phyloP scores from a whole-genome alignment of 1,284 basidiomycete genomes.

The Serendipita sp. region DNA sequence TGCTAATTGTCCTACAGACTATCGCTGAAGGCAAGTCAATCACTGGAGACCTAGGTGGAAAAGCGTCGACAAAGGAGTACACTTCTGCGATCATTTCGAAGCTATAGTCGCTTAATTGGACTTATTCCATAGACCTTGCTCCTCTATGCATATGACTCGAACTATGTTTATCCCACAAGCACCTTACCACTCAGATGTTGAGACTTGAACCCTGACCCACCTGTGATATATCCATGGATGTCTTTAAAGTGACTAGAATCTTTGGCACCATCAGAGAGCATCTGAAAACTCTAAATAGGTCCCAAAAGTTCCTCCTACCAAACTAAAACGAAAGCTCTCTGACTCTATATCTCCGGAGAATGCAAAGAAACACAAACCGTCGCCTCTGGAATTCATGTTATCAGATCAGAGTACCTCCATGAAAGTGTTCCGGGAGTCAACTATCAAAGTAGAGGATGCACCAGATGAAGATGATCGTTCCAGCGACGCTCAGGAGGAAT shows the following conservation, averaged over 20 bases:
- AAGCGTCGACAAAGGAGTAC: constrained; percentile 76
- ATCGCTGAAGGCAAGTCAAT: constrained; percentile 90
- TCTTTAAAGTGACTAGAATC: background rate
- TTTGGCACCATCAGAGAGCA: background rate
- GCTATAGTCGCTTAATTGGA: constrained; percentile 24
- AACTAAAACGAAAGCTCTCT: background rate
- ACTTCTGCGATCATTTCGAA: constrained; percentile 75
- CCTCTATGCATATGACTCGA: background rate
- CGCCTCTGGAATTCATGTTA: background rate
- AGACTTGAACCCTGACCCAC: too few relatives aligned
- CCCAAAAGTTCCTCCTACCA: background rate
- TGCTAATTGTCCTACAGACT: constrained; percentile 38
- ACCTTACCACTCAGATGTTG: background rate
- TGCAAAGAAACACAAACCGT: background rate
- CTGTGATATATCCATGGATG: background rate
- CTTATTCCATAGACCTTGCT: background rate
- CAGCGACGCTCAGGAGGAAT: constrained; percentile 32
- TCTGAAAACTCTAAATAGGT: background rate
- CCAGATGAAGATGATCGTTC: constrained; percentile 29
- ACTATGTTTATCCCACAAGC: background rate
- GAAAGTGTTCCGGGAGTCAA: constrained; percentile 4
- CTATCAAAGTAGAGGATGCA: constrained; percentile 11
- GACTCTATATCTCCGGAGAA: constrained; percentile 2
- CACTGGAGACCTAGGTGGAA: constrained; percentile 87
- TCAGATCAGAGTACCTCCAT: background rate